A percentile compares a stretch with the other conserved stretches of the same genome.
Conservation (phyloP, 164 flowering plant species). For the Malania oleifera region DNA sequence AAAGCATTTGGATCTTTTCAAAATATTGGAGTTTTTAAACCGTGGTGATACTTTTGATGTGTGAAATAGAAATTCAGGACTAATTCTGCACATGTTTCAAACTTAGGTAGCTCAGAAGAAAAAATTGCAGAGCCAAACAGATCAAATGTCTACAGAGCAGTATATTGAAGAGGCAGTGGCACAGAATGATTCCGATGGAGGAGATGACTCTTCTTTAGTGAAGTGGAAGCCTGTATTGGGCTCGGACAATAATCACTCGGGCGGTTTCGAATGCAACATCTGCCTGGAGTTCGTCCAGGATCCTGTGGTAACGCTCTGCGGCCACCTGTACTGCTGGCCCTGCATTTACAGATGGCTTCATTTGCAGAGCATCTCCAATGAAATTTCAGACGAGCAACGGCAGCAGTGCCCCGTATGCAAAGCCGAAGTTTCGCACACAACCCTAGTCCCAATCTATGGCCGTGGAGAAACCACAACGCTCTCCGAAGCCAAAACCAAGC, state of each 20-base stretch:
- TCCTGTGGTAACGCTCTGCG: conserved; percentile 68
- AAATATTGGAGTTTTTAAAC: too few species aligned
- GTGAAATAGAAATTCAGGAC: too few species aligned
- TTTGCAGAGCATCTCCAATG: conserved; percentile 17
- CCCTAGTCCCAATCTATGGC: conserved; percentile 54
- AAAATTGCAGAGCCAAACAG: not conserved
- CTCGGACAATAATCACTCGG: conserved; percentile 14
- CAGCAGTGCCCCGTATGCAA: conserved; percentile 65
- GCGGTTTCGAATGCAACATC: conserved; percentile 59
- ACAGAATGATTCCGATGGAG: conserved; percentile 10
- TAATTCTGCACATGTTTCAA: conserved; percentile 5
- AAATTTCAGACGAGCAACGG: conserved; percentile 17
- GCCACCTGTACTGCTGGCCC: conserved; percentile 72
- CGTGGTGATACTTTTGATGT: too few species aligned
- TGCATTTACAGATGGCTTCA: conserved; percentile 65
- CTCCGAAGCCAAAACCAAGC: conserved; percentile 19
- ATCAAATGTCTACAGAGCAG: conserved; percentile 25
- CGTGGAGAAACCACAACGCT: conserved; percentile 32
- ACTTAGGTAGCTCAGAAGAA: not conserved
- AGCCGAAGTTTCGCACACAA: conserved; percentile 30
- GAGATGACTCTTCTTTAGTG: conserved; percentile 8
- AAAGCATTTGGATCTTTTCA: too few species aligned
- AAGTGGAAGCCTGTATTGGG: conserved; percentile 22
- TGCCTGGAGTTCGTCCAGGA: conserved; percentile 56
- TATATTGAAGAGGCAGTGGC: conserved; percentile 19